Percentiles rank a stretch among this genome's conserved stretches.
These are phyloP conservation scores for Lactuca sativa DNA, from an alignment of 129 eudicot genomes.

Conservation along the genomic window DNA sequence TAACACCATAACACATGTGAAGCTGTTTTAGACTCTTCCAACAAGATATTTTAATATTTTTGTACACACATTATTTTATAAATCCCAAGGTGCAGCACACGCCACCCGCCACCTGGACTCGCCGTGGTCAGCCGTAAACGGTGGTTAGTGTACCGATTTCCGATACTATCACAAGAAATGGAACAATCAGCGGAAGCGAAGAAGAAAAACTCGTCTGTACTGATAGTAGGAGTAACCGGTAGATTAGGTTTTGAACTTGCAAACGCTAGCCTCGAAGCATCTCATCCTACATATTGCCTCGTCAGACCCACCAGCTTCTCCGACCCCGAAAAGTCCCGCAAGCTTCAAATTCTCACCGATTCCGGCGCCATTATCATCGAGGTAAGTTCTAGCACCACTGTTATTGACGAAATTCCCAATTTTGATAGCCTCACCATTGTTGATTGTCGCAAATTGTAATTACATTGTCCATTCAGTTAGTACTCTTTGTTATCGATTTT, in stretches of 20 bases:
- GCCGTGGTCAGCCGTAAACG: constrained; percentile 1
- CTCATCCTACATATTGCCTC: constrained; percentile 75
- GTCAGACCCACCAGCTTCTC: constrained; percentile 55
- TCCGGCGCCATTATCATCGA: constrained; percentile 62
- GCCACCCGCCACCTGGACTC: constrained; percentile 4
- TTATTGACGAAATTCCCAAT: background rate
- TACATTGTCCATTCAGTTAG: constrained; percentile 1
- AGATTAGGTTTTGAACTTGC: constrained; percentile 76
- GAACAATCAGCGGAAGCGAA: constrained; percentile 16
- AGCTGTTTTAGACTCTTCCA: background rate
- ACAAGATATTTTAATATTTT: background rate
- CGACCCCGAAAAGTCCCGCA: constrained; percentile 49
- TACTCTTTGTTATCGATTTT: background rate
- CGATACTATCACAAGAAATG: background rate
- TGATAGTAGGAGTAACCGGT: constrained; percentile 81
- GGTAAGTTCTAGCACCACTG: constrained; percentile 28
- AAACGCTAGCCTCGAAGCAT: constrained; percentile 61
- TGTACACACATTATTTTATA: background rate
- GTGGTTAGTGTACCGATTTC: background rate
- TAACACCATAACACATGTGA: background rate
- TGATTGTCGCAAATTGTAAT: background rate
- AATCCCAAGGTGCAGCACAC: constrained; percentile 9
- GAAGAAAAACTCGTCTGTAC: constrained; percentile 42
- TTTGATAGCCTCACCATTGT: background rate
- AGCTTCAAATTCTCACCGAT: constrained; percentile 53